Evolutionary conservation across 2,329 filamentous ascomycete genomes (phyloP).

Genomic region (Lasiodiplodia citricola): DNA sequence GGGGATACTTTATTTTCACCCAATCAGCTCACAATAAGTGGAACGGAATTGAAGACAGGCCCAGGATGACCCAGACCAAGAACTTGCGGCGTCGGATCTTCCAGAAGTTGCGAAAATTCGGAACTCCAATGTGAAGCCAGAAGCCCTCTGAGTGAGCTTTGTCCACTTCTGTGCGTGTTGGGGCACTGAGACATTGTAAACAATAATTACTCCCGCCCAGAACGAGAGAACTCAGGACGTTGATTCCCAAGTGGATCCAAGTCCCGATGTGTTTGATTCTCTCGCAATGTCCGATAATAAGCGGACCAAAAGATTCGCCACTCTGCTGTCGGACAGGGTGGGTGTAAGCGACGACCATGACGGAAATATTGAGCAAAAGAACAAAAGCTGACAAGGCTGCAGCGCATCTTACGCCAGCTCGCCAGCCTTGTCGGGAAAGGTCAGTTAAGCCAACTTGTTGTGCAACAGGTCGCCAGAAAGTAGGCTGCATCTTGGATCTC

Average conservation of each 20-base stretch:
- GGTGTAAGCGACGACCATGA: background rate
- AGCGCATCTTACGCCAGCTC: background rate
- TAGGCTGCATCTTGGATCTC: too few species aligned
- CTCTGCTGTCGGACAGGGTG: background rate
- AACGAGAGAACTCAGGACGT: slow-evolving; percentile 52
- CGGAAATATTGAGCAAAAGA: background rate
- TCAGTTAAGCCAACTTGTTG: too few species aligned
- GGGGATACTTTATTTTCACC: too few species aligned
- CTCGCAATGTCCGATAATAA: slow-evolving; percentile 31
- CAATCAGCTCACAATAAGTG: slow-evolving; percentile 41
- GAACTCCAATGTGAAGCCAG: slow-evolving; percentile 54
- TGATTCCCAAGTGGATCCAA: slow-evolving; percentile 54
- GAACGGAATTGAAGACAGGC: slow-evolving; percentile 40
- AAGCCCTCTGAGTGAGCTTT: slow-evolving; percentile 49
- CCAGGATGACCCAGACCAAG: slow-evolving; percentile 34
- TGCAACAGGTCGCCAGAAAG: too few species aligned
- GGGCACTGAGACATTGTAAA: slow-evolving; percentile 59
- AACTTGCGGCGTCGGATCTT: slow-evolving; percentile 31
- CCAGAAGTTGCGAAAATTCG: slow-evolving; percentile 47
- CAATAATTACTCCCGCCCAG: slow-evolving; percentile 57
- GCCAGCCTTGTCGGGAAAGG: background rate
- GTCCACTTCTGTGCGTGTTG: slow-evolving; percentile 57
- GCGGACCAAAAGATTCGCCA: background rate
- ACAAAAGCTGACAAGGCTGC: background rate
- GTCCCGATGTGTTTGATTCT: slow-evolving; percentile 26